phyloP scores from a whole-genome alignment of 2,329 filamentous ascomycete genomes.

The Talaromyces sp. region DNA sequence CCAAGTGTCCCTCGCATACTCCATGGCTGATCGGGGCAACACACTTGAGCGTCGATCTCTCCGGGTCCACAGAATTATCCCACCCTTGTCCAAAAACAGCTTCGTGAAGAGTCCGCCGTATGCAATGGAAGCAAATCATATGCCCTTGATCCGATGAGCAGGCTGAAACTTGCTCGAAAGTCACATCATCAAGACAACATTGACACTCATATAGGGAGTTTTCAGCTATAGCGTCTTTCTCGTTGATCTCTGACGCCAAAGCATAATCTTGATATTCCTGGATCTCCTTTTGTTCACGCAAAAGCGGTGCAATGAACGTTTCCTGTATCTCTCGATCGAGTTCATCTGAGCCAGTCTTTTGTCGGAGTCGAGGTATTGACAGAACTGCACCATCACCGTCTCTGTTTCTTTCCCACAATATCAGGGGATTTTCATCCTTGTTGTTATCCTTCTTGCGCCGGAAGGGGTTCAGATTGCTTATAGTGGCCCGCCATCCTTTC shows the following conservation, averaged over 20 bases:
- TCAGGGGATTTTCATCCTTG: conserved; percentile 38
- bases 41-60: conserved; percentile 72
- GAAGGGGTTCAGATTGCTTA: conserved; percentile 43
- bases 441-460: conserved; percentile 35
- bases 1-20: conserved; percentile 69
- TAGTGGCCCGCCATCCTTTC: conserved; percentile 44
- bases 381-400: conserved; percentile 25
- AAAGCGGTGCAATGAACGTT: conserved; percentile 36
- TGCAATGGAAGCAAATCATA: conserved; percentile 63
- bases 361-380: conserved; percentile 34
- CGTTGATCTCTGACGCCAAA: conserved; percentile 43
- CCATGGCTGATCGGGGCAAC: conserved; percentile 68
- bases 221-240: conserved; percentile 39
- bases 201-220: conserved; percentile 47
- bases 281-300: conserved; percentile 33
- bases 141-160: conserved; percentile 41
- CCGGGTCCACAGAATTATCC: conserved; percentile 71
- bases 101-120: conserved; percentile 76
- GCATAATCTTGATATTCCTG: conserved; percentile 37
- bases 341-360: conserved; percentile 40
- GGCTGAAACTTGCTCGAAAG: conserved; percentile 47
- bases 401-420: conserved; percentile 36
- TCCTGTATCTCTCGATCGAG: conserved; percentile 42
- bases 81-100: conserved; percentile 92
- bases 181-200: conserved; percentile 46